Base-by-base conservation (phyloP, 2,329 filamentous ascomycete species). In the Ascochyta rabiei region DNA sequence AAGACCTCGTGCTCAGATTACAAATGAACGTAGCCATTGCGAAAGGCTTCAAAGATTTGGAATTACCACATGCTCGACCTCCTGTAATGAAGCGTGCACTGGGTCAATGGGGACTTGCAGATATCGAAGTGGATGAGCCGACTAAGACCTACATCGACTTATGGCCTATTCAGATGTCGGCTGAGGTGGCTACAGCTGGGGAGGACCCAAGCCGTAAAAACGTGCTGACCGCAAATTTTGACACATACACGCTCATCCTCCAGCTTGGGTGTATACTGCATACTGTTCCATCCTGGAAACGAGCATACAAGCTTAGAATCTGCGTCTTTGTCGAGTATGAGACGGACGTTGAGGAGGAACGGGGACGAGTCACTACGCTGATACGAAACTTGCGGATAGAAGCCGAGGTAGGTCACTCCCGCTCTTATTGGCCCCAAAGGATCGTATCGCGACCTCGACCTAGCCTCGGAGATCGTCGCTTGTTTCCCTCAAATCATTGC, bases 161-260 rank as follows among this genome's bases (percentile, higher is more conserved):
- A 4, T 96, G 91, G 91, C 91, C 91, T 0, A 95, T 96, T 48
- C 92, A 96, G 62, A 96, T 96, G 90, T 93, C 91, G 6, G 91
- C 91, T 1, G 90, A 93, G 65, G 84, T 95, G 30, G 84, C 86
- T 0, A 80, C 88, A 1, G 86, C 60, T 13, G 67, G 68, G 5
- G 70, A 60, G 82, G 68, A 70, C 31, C 62, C 65, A 3, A 63
- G 61, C 10, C 83, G 82, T 56, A 78, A 82, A 57, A 86, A 85
- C 64, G 81, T 95, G 6, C 74, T 93, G 49, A 96, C 91, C 0
- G 95, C 90, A 0, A 96, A 96, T 62, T 96, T 96, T 71, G 91
- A 96, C 72, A 96, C 91, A 0, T 96, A 92, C 82, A 85, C 91
- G 0, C 79, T 96, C n/a, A 95, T 96, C 55, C 79, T 96, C 3